Conservation (phyloP, 2,329 filamentous ascomycete genomes). For the Fusarium sp. region DNA sequence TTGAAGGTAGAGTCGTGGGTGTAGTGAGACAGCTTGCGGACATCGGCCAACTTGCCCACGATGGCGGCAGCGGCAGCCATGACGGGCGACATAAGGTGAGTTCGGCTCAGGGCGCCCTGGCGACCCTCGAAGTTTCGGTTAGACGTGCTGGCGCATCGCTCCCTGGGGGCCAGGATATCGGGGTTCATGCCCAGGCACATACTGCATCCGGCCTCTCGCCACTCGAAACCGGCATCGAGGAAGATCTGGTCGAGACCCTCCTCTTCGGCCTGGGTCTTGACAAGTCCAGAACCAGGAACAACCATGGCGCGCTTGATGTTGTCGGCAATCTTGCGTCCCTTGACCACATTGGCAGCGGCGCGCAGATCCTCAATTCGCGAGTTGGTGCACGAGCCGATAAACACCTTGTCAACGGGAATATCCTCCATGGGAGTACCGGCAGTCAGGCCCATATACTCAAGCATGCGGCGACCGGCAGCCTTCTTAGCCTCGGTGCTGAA, state of each 20-base stretch:
- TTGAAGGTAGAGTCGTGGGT: constrained; percentile 69
- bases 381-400: constrained; percentile 98
- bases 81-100: constrained; percentile 95
- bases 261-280: constrained; percentile 90
- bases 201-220: constrained; percentile 97
- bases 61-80: constrained; percentile 95
- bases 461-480: constrained; percentile 79
- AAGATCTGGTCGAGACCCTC: constrained; percentile 97
- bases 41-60: constrained; percentile 89
- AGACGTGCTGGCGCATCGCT: constrained; percentile 94
- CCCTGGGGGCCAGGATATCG: constrained; percentile 90
- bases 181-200: constrained; percentile 99
- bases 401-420: constrained; percentile 93
- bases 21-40: constrained; percentile 79
- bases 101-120: constrained; percentile 90
- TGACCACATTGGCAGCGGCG: constrained; percentile 84
- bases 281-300: constrained; percentile 92
- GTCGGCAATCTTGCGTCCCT: constrained; percentile 85
- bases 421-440: constrained; percentile 91
- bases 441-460: constrained; percentile 96
- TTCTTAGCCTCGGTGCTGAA: constrained; percentile 86
- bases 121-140: constrained; percentile 98
- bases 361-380: constrained; percentile 95
- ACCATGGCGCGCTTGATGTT: constrained; percentile 97
- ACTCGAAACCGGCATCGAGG: constrained; percentile 91